These are phyloP conservation scores for Penicillium verhagenii DNA, from an alignment of 495 filamentous ascomycete genomes.

Conservation along the genomic window DNA sequence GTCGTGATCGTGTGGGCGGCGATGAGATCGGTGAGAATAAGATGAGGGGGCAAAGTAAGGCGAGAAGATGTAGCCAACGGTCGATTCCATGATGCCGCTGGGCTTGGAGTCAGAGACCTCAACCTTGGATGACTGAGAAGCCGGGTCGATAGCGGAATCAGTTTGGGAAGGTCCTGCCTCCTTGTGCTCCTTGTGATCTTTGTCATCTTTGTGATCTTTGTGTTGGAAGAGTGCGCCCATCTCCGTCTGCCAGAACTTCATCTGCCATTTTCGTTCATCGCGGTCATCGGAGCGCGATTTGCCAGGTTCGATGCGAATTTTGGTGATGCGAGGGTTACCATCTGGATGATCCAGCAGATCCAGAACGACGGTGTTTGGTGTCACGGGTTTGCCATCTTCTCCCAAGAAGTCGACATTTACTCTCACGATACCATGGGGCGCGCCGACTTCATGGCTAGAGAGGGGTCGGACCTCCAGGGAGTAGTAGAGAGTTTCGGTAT, in stretches of 20 bases:
- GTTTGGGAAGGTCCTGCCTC: not conserved
- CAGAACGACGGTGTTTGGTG: constrained; percentile 16
- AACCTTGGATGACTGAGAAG: not conserved
- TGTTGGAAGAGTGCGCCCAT: constrained; percentile 14
- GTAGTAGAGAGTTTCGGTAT: constrained; percentile 18
- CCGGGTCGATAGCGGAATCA: not conserved
- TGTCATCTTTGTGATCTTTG: not conserved
- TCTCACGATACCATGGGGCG: constrained; percentile 21
- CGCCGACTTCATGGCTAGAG: constrained; percentile 14
- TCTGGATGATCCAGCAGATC: constrained; percentile 19
- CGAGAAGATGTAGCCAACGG: constrained; percentile 20
- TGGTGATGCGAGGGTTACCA: constrained; percentile 21
- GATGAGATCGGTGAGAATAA: constrained; percentile 9
- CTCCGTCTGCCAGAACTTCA: constrained; percentile 29
- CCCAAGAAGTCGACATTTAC: constrained; percentile 30
- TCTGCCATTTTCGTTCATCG: constrained; percentile 12
- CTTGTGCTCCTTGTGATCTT: too few species aligned
- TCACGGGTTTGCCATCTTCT: constrained; percentile 19
- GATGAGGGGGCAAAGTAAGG: constrained; percentile 15
- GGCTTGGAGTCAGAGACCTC: not conserved
- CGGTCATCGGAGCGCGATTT: not conserved
- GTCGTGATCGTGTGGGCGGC: constrained; percentile 14
- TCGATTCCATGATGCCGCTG: constrained; percentile 1
- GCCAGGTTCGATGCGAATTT: constrained; percentile 21
- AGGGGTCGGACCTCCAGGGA: constrained; percentile 28